phyloP scores from a whole-genome alignment of 1,284 basidiomycete species.

The Wallemia hederae region DNA sequence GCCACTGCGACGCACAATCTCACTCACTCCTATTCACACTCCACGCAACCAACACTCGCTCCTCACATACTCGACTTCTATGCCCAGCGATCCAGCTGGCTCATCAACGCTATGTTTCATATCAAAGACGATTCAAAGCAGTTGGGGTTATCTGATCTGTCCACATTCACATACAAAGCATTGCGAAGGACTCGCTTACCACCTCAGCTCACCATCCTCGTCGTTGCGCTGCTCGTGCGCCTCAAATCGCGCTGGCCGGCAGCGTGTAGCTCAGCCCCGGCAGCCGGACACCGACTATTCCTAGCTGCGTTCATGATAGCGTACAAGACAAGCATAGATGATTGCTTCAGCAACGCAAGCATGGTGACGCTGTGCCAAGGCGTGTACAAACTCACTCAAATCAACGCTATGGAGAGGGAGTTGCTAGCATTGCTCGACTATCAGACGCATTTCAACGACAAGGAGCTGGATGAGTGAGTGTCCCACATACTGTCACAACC shows the following conservation, averaged over 20 bases:
- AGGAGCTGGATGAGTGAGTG: neutral
- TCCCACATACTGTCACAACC: neutral
- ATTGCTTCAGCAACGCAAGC: neutral
- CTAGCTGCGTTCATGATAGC: neutral
- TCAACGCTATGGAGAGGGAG: neutral
- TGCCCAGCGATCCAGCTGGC: neutral
- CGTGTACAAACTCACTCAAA: neutral
- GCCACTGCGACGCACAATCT: too few species aligned
- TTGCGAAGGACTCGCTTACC: neutral
- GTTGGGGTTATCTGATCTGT: neutral
- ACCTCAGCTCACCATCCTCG: neutral
- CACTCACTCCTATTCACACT: too few species aligned
- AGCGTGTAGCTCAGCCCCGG: neutral
- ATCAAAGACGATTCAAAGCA: neutral
- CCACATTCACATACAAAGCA: neutral
- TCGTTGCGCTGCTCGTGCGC: neutral
- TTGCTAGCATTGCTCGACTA: neutral
- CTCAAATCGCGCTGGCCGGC: neutral
- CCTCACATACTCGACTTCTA: neutral
- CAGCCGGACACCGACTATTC: neutral
- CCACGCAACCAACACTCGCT: too few species aligned
- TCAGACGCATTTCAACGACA: neutral
- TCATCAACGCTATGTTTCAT: neutral
- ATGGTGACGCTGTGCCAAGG: neutral
- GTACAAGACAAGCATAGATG: neutral